A percentile compares a stretch with the other conserved stretches of the same genome.
Evolutionary conservation across 371 early-diverging fungal species (phyloP).

Genomic region (Mucor ambiguus): DNA sequence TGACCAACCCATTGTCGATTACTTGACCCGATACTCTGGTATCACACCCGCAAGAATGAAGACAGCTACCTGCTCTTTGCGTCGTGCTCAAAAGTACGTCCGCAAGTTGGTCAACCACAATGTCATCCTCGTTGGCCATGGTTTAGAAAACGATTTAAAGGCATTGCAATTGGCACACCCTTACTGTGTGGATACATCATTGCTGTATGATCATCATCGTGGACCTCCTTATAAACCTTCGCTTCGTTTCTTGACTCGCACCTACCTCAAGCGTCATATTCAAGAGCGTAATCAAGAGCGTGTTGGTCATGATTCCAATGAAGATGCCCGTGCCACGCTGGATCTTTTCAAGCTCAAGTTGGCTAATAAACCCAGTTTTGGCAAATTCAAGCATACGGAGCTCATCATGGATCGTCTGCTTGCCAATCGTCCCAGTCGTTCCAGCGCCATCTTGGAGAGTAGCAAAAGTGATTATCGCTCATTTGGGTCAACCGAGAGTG

Average conservation of each 20-base stretch:
- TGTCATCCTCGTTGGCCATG: conserved; percentile 61
- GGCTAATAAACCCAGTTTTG: conserved; percentile 51
- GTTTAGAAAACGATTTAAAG: conserved; percentile 45
- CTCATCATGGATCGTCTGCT: conserved; percentile 54
- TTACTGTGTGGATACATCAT: conserved; percentile 73
- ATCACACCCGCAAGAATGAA: conserved; percentile 64
- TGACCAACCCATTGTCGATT: conserved; percentile 65
- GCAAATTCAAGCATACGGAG: conserved; percentile 49
- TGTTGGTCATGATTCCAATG: conserved; percentile 75
- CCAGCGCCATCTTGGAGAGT: conserved; percentile 50
- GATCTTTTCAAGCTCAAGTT: conserved; percentile 71
- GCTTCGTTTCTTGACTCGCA: conserved; percentile 60
- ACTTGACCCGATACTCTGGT: conserved; percentile 72
- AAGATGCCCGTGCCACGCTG: conserved; percentile 77
- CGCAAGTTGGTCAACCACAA: conserved; percentile 52
- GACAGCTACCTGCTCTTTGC: conserved; percentile 54
- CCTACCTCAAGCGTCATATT: conserved; percentile 60
- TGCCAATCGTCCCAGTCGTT: conserved; percentile 38
- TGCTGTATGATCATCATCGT: conserved; percentile 62
- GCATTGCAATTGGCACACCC: conserved; percentile 59
- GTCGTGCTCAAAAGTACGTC: conserved; percentile 62
- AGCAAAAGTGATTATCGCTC: conserved; percentile 13
- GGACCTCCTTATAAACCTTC: conserved; percentile 64
- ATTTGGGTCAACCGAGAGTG: conserved; percentile 26
- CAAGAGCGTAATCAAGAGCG: conserved; percentile 48